A percentile compares a stretch with the other conserved stretches of the same genome.
phyloP scores from a whole-genome alignment of 805 yeast genomes.

The Starmerella asiatica region DNA sequence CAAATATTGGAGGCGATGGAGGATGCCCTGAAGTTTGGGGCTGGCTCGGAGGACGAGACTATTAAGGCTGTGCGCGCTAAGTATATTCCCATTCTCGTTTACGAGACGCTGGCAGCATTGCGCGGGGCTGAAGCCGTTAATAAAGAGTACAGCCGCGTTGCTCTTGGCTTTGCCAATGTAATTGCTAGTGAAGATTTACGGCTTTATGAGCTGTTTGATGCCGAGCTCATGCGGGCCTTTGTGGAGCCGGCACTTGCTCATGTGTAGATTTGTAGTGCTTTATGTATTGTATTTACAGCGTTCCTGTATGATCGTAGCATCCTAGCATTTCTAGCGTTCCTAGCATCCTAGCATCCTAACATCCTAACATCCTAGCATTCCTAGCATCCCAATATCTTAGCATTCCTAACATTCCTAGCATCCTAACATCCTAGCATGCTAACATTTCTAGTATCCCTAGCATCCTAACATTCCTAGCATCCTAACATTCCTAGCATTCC shows the following conservation, averaged over 20 bases:
- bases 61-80: constrained; percentile 38
- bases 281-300: too few species aligned
- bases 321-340: too few species aligned
- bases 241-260: constrained; percentile 7
- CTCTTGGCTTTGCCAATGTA: constrained; percentile 44
- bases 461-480: too few species aligned
- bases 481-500: too few species aligned
- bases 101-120: constrained; percentile 49
- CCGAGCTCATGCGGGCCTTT: constrained; percentile 24
- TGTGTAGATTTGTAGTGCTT: neutral
- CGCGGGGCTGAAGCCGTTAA: constrained; percentile 22
- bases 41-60: neutral
- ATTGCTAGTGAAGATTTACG: constrained; percentile 57
- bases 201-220: constrained; percentile 47
- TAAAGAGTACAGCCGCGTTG: constrained; percentile 39
- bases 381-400: too few species aligned
- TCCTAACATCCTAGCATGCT: too few species aligned
- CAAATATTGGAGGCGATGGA: constrained; percentile 8
- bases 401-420: too few species aligned
- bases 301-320: too few species aligned
- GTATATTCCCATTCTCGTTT: constrained; percentile 61
- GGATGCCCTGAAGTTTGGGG: constrained; percentile 8
- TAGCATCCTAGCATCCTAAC: too few species aligned
- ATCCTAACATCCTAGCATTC: too few species aligned
- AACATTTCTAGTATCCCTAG: too few species aligned